phyloP scores from a whole-genome alignment of 768 basidiomycete species.

The Termitomyces sp. region DNA sequence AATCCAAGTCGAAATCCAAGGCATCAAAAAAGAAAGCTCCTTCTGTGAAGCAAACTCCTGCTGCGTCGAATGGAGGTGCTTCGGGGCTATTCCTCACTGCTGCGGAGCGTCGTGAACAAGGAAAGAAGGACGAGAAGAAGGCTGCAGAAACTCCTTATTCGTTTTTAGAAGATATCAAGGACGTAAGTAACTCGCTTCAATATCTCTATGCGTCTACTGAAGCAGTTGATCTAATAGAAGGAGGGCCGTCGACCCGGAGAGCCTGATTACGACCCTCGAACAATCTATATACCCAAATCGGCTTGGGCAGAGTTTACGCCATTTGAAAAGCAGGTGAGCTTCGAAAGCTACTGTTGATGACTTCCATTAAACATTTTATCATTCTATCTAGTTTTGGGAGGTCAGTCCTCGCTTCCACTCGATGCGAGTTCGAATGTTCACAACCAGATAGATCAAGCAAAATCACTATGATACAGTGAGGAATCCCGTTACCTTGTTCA shows the following conservation, averaged over 20 bases:
- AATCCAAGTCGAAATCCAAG: conserved; percentile 32
- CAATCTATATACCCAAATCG: conserved; percentile 71
- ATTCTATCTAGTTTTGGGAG: conserved; percentile 63
- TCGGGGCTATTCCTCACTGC: conserved; percentile 66
- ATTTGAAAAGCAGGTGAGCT: conserved; percentile 82
- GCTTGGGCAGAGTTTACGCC: conserved; percentile 87
- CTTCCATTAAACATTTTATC: conserved; percentile 1
- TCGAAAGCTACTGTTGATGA: neutral
- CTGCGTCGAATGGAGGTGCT: conserved; percentile 14
- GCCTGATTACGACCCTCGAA: conserved; percentile 87
- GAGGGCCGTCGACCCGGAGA: conserved; percentile 77
- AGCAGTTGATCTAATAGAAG: conserved; percentile 45
- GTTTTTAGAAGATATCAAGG: conserved; percentile 69
- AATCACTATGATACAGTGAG: conserved; percentile 91
- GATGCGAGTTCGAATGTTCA: neutral
- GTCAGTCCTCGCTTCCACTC: conserved; percentile 28
- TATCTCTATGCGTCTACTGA: neutral
- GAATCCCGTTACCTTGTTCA: conserved; percentile 4
- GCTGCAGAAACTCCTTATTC: conserved; percentile 70
- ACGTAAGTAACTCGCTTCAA: conserved; percentile 43
- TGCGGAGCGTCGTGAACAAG: conserved; percentile 72
- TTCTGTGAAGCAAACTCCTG: conserved; percentile 21
- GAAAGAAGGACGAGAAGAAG: conserved; percentile 82
- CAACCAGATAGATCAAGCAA: conserved; percentile 75
- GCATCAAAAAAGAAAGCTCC: conserved; percentile 20